phyloP scores from a whole-genome alignment of 78 protist genomes.

The Bigelowiella natans region DNA sequence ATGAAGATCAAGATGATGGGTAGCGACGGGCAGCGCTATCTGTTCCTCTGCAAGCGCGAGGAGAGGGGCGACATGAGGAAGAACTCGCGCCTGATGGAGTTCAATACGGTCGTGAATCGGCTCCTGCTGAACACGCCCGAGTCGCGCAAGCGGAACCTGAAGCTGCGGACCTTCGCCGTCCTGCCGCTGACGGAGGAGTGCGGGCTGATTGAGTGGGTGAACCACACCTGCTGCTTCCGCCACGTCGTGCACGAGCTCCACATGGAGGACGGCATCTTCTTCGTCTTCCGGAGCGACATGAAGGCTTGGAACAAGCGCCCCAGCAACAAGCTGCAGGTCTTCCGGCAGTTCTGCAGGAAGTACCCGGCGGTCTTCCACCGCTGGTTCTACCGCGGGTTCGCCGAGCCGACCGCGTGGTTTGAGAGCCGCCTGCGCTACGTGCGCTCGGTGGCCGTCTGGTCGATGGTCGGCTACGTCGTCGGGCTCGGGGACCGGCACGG shows the following conservation, averaged over 20 bases:
- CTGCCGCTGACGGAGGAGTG: constrained; percentile 9
- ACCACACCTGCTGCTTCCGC: background rate
- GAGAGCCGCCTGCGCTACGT: background rate
- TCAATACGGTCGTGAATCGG: background rate
- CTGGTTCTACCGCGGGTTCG: background rate
- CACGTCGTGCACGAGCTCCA: background rate
- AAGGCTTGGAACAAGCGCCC: background rate
- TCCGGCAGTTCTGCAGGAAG: background rate
- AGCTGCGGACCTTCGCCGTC: background rate
- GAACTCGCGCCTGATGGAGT: constrained; percentile 1
- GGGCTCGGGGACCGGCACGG: background rate
- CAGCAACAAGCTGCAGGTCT: background rate
- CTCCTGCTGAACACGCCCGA: background rate
- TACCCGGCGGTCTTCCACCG: background rate
- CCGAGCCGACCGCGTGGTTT: background rate
- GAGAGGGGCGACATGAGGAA: constrained; percentile 3
- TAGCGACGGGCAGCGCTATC: background rate
- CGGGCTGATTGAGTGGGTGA: constrained; percentile 3
- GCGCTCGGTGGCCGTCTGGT: background rate
- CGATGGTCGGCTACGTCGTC: background rate
- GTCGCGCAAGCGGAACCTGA: background rate
- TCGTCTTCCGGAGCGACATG: background rate
- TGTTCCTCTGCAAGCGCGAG: background rate
- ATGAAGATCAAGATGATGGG: background rate
- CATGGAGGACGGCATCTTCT: background rate